A percentile compares a stretch with the other conserved stretches of the same genome.
These are phyloP conservation scores for Teunomyces stri DNA, from an alignment of 805 yeast species.

Conservation along the genomic window DNA sequence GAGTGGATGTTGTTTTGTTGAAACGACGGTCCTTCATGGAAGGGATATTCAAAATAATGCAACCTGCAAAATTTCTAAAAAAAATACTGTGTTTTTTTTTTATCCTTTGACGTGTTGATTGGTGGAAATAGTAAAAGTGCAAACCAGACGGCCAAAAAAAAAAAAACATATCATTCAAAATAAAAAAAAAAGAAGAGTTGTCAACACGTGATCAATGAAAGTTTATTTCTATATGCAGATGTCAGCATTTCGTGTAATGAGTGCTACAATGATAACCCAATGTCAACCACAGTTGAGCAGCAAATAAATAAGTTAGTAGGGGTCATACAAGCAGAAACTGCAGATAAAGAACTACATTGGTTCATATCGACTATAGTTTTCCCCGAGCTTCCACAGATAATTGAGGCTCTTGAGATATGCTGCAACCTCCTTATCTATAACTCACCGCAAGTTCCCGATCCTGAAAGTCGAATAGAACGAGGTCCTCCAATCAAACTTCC, in stretches of 20 bases:
- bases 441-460: conserved; percentile 35
- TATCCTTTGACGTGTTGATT: not conserved
- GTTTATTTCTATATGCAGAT: not conserved
- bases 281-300: not conserved
- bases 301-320: conserved; percentile 10
- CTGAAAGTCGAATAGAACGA: conserved; percentile 21
- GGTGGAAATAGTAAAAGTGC: not conserved
- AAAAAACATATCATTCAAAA: too few relatives aligned
- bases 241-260: too few relatives aligned
- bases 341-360: conserved; percentile 35
- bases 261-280: not conserved
- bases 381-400: conserved; percentile 32
- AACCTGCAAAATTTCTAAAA: not conserved
- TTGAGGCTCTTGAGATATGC: conserved; percentile 39
- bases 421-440: conserved; percentile 35
- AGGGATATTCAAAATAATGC: conserved; percentile 2
- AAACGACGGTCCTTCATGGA: conserved; percentile 3
- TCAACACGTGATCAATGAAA: not conserved
- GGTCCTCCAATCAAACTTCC: conserved; percentile 55
- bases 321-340: conserved; percentile 7
- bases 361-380: conserved; percentile 18
- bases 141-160: not conserved
- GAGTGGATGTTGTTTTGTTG: conserved; percentile 4
- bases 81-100: not conserved
- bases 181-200: not conserved